phyloP scores from a whole-genome alignment of 73 alveolate genomes.

The Symbiodinium natans region DNA sequence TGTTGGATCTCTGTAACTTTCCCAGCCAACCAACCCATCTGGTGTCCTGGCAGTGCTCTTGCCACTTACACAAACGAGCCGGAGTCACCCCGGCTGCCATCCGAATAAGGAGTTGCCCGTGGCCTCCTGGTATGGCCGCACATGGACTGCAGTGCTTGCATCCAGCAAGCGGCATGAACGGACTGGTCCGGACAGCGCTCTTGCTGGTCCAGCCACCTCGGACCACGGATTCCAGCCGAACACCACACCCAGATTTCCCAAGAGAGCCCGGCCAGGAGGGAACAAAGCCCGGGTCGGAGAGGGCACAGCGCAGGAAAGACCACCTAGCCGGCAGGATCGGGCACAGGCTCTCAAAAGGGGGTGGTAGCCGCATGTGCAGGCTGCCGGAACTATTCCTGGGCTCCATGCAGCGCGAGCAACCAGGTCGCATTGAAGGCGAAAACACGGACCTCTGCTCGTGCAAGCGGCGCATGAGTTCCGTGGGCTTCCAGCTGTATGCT shows the following conservation, averaged over 20 bases:
- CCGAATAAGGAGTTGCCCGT: conserved; percentile 60
- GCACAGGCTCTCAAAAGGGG: too few relatives aligned
- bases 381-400: not conserved
- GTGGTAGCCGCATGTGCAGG: too few relatives aligned
- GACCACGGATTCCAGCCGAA: too few relatives aligned
- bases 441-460: conserved; percentile 43
- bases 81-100: conserved; percentile 57
- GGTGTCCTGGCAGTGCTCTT: too few relatives aligned
- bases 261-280: conserved; percentile 47
- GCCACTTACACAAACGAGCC: not conserved
- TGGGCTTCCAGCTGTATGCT: not conserved
- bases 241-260: too few relatives aligned
- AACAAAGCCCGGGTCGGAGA: conserved; percentile 80
- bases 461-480: not conserved
- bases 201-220: conserved; percentile 69
- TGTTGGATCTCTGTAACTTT: too few relatives aligned
- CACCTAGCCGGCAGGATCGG: conserved; percentile 11
- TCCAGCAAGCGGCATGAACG: not conserved
- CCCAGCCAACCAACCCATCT: too few relatives aligned
- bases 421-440: conserved; percentile 70
- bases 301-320: conserved; percentile 53
- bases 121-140: not conserved
- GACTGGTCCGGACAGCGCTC: not conserved
- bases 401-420: conserved; percentile 51
- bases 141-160: too few relatives aligned